phyloP scores from a whole-genome alignment of 352 stramenopile species.

The Phytophthora fragariaefolia region DNA sequence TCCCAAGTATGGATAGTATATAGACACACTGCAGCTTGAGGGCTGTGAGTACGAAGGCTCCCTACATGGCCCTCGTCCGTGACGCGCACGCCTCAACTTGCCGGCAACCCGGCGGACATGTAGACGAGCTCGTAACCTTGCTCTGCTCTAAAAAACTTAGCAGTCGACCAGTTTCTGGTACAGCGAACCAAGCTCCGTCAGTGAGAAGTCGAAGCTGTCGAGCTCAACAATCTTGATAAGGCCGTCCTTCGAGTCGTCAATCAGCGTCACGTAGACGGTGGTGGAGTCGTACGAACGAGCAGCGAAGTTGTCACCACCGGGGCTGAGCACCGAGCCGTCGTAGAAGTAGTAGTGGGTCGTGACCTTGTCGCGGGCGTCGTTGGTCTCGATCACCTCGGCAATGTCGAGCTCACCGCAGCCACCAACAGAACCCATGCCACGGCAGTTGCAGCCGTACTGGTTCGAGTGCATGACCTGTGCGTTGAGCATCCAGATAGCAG shows the following conservation, averaged over 20 bases:
- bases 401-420: constrained; percentile 75
- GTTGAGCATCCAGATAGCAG: constrained; percentile 72
- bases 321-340: constrained; percentile 44
- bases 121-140: constrained; percentile 11
- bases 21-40: constrained; percentile 36
- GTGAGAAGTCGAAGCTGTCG: constrained; percentile 53
- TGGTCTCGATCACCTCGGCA: constrained; percentile 71
- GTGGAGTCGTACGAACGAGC: constrained; percentile 33
- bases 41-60: constrained; percentile 16
- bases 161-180: constrained; percentile 42
- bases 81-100: constrained; percentile 10
- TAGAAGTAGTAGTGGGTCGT: constrained; percentile 78
- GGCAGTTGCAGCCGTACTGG: constrained; percentile 78
- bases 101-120: constrained; percentile 8
- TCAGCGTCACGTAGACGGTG: constrained; percentile 68
- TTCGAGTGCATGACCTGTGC: constrained; percentile 54
- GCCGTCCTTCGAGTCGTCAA: constrained; percentile 56
- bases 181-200: constrained; percentile 35
- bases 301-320: constrained; percentile 58
- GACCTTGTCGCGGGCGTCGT: constrained; percentile 38
- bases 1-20: constrained; percentile 28
- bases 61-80: constrained; percentile 5
- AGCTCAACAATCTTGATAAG: constrained; percentile 75
- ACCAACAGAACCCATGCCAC: constrained; percentile 53
- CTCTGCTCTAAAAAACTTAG: constrained; percentile 19